Evolutionary conservation across 441 rosid genomes (phyloP), one percentile per base, ranked within the genome.

Genomic region (Pelargonium citronellum): DNA sequence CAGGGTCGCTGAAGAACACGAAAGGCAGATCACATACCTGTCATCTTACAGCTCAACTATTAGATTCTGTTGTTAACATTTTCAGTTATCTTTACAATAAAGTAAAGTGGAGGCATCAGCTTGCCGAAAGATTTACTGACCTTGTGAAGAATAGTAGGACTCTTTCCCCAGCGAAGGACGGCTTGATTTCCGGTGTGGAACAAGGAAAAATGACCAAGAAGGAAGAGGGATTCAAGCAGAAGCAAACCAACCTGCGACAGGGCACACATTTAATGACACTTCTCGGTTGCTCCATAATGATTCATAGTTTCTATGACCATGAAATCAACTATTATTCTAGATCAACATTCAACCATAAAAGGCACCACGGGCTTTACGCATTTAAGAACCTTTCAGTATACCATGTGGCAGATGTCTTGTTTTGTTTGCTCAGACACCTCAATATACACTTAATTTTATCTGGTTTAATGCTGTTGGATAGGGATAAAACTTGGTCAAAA

Each of bases 1-100:
- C 86, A 0, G 87, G 89, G 76, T 90, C 89, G 22, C 96, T 87
- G 78, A 90, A 90, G 83, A 90, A 87, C 69, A 83, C 83, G 65
- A 90, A 89, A 49, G 92, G 96, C 71, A 89, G 86, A 81, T 89
- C 96, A 68, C 96, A 89, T 2, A 90, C 86, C 96, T 90, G 90
- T 71, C 19, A 37, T 65, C 19, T 73, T 71, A 68, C 76, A 63
- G 11, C 51, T 41, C 64, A 66, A 70, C 69, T 73, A 69, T 83
- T 61, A 85, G 79, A 61, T 69, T 65, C 51, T 39, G 71, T 24
- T 9, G n/a, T 57, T 47, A 67, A 69, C 64, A 46, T 44, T 27
- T 17, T 22, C 12, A 51, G 0, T 61, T 61, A 61, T 24, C 15
- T 61, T 22, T 10, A 22, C 22, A 60, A 60, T 60, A 24, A 30